Evolutionary conservation across 306 rosid species (phyloP).

Genomic region (Rosa multiflora): DNA sequence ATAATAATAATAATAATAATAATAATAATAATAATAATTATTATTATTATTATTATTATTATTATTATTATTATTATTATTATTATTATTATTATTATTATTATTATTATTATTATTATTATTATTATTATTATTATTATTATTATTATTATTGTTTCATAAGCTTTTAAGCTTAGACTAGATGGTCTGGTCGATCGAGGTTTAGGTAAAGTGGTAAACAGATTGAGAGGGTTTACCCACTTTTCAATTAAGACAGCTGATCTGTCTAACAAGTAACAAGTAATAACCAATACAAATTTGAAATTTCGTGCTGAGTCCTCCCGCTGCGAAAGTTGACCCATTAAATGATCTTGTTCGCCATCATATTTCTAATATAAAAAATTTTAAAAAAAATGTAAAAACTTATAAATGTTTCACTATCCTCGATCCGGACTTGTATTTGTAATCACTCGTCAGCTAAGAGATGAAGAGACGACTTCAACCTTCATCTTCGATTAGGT

Average conservation of each 20-base stretch:
- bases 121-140: no score
- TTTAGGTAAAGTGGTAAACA: neutral
- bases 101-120: no score
- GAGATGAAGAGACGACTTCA: neutral
- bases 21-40: no score
- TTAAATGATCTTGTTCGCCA: neutral
- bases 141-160: no score
- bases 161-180: neutral
- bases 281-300: neutral
- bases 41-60: no score
- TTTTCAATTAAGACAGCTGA: slow-evolving; percentile 1
- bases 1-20: no score
- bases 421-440: neutral
- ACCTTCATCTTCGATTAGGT: neutral
- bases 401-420: neutral
- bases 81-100: no score
- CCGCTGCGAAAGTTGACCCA: neutral
- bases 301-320: neutral
- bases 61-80: no score
- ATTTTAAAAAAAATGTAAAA: neutral
- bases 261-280: neutral
- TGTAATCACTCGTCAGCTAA: neutral
- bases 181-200: neutral
- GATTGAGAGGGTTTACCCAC: neutral
- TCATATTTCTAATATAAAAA: neutral